These are phyloP conservation scores for Coffea eugenioides DNA, from an alignment of 257 asterid genomes.

Conservation along the genomic window DNA sequence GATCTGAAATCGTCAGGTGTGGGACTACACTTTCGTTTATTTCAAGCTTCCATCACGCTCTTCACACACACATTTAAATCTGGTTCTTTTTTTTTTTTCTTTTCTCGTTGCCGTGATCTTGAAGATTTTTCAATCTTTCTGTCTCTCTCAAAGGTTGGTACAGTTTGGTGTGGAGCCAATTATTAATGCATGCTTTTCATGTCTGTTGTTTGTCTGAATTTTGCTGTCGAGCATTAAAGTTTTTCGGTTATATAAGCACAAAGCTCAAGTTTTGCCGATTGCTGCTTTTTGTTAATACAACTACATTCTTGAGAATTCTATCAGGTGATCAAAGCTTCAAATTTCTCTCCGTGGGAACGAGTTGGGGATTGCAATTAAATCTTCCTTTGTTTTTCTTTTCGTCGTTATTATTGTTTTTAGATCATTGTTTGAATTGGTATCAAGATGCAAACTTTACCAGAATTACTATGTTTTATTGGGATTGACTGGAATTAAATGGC, in stretches of 20 bases:
- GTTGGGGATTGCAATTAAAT: not conserved
- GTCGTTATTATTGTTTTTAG: not conserved
- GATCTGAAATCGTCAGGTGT: slow-evolving; percentile 22
- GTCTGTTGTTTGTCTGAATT: slow-evolving; percentile 2
- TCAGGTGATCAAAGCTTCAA: slow-evolving; percentile 15
- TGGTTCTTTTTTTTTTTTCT: not conserved
- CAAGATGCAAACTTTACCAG: not conserved
- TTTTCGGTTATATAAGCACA: slow-evolving; percentile 8
- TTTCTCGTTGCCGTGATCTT: slow-evolving; percentile 3
- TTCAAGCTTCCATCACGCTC: slow-evolving; percentile 21
- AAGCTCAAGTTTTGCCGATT: slow-evolving; percentile 4
- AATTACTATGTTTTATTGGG: slow-evolving; percentile 6
- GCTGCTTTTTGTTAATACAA: not conserved
- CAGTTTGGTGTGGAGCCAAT: slow-evolving; percentile 24
- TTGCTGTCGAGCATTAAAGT: not conserved
- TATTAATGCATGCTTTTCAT: slow-evolving; percentile 13
- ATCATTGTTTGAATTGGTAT: not conserved
- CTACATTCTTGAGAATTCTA: not conserved
- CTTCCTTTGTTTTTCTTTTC: not conserved
- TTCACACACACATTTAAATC: not conserved
- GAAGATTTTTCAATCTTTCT: slow-evolving; percentile 8
- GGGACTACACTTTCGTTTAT: slow-evolving; percentile 9
- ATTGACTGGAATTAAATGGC: slow-evolving; percentile 7
- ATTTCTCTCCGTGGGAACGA: not conserved
- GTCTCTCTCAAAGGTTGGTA: slow-evolving; percentile 16